These are phyloP conservation scores for Isabelozyma pseudorhagii DNA, from an alignment of 805 yeast genomes.

Conservation along the genomic window DNA sequence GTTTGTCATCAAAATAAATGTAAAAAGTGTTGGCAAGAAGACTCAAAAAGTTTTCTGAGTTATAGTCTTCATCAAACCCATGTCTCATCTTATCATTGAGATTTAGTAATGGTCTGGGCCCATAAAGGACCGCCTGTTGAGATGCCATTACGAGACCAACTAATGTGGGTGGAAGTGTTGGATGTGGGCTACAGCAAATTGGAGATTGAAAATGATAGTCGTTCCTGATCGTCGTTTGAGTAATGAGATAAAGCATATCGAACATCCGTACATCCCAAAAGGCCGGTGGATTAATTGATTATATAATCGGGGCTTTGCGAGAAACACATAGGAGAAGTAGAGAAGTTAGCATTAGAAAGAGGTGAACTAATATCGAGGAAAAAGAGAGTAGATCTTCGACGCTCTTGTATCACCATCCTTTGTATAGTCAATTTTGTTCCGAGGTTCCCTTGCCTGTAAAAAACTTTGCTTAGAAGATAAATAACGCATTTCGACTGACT, in stretches of 20 bases:
- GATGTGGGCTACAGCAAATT: not conserved
- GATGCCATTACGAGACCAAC: not conserved
- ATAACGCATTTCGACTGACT: no score
- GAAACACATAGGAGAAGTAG: no score
- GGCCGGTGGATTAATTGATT: no score
- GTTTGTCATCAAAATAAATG: conserved; percentile 85
- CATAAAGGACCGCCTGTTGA: conserved; percentile 13
- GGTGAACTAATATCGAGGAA: no score
- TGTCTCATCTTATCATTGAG: conserved; percentile 58
- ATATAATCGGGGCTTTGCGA: no score
- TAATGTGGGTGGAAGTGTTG: not conserved
- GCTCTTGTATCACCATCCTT: no score
- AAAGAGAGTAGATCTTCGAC: no score
- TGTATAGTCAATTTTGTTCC: no score
- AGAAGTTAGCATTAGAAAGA: no score
- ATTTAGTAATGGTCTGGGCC: conserved; percentile 41
- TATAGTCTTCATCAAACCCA: conserved; percentile 63
- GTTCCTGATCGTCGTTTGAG: not conserved
- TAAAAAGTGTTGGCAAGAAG: conserved; percentile 65
- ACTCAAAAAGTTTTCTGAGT: conserved; percentile 53
- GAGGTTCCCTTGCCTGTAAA: no score
- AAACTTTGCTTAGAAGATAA: no score
- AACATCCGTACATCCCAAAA: no score
- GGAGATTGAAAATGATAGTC: not conserved
- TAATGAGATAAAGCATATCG: not conserved